Conservation (phyloP, 179 eudicot genomes). For the Silene vulgaris region DNA sequence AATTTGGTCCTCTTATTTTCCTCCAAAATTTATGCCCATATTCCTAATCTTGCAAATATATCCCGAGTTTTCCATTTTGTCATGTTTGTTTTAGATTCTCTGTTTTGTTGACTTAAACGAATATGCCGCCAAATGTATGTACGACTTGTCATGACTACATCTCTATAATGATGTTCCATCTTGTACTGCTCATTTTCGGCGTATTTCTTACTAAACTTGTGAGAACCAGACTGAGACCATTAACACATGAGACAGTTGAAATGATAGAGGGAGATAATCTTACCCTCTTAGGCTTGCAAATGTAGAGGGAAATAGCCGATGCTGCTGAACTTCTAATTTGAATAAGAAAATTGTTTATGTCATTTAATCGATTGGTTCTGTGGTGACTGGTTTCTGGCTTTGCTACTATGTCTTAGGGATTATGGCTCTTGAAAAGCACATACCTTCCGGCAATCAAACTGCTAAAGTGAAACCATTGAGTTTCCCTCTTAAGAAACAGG, state of each 20-base stretch:
- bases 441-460: slow-evolving; percentile 42
- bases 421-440: slow-evolving; percentile 73
- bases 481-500: slow-evolving; percentile 45
- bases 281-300: neutral
- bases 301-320: neutral
- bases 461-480: slow-evolving; percentile 51
- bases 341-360: neutral
- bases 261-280: neutral
- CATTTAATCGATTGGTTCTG: slow-evolving; percentile 1
- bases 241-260: neutral
- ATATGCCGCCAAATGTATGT: neutral
- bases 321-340: slow-evolving; percentile 3
- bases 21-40: neutral
- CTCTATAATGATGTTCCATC: neutral
- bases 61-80: slow-evolving; percentile 4
- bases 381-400: slow-evolving; percentile 22
- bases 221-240: neutral
- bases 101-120: neutral
- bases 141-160: neutral
- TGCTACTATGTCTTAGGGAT: slow-evolving; percentile 33
- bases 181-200: neutral
- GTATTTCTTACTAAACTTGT: neutral
- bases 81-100: slow-evolving; percentile 9
- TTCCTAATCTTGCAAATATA: slow-evolving; percentile 4
- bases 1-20: neutral